Conservation (phyloP, 805 yeast genomes). For the Starmerella davenportii region DNA sequence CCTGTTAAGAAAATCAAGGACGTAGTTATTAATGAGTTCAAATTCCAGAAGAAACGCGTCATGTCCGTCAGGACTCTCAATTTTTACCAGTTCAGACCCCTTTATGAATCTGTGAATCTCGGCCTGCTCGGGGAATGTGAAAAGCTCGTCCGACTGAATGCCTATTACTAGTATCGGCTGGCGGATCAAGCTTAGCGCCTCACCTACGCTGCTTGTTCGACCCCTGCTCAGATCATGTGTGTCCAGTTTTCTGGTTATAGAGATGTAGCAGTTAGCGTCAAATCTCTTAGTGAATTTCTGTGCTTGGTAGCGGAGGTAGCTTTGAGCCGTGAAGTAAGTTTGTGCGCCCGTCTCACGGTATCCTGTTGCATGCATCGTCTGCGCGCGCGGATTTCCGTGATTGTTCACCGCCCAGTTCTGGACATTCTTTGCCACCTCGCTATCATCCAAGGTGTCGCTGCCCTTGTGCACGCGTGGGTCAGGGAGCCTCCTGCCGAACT, state of each 20-base stretch:
- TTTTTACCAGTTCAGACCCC: constrained; percentile 45
- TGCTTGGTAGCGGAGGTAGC: constrained; percentile 86
- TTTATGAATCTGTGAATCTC: constrained; percentile 60
- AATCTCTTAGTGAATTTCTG: constrained; percentile 74
- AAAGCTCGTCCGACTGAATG: constrained; percentile 77
- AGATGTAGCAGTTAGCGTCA: constrained; percentile 91
- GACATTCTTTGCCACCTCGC: constrained; percentile 25
- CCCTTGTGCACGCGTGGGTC: constrained; percentile 28
- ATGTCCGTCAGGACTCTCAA: constrained; percentile 90
- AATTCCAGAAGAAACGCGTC: constrained; percentile 91
- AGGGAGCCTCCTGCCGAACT: constrained; percentile 75
- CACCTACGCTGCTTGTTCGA: constrained; percentile 31
- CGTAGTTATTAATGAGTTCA: constrained; percentile 53
- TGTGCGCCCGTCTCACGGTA: constrained; percentile 23
- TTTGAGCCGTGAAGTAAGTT: constrained; percentile 80
- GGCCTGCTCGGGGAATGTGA: constrained; percentile 83
- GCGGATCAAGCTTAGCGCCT: constrained; percentile 39
- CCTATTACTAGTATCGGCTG: constrained; percentile 80
- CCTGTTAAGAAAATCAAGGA: constrained; percentile 44
- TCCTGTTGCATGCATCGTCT: constrained; percentile 9
- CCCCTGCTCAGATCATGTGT: constrained; percentile 88
- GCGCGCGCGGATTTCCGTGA: constrained; percentile 40
- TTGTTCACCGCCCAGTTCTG: constrained; percentile 76
- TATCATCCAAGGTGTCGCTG: constrained; percentile 19
- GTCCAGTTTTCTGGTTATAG: constrained; percentile 82